Percentiles rank a stretch among this genome's conserved stretches.
Evolutionary conservation across 768 basidiomycete genomes (phyloP).

Genomic region (Tephrocybe sp.): DNA sequence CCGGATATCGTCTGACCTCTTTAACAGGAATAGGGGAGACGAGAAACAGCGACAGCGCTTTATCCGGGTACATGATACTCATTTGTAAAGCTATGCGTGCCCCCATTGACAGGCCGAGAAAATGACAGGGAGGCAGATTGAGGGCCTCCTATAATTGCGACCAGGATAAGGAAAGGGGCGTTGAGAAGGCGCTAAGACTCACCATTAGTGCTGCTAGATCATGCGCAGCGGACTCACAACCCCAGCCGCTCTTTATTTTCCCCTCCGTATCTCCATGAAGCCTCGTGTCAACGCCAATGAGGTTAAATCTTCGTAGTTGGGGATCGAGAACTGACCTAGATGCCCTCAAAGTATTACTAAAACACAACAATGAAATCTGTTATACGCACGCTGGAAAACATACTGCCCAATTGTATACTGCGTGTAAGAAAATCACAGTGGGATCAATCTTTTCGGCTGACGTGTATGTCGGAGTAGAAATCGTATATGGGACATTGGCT

Average conservation of each 20-base stretch:
- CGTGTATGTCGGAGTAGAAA: slow-evolving; percentile 32
- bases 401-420: slow-evolving; percentile 31
- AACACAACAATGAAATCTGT: not conserved
- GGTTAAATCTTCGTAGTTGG: slow-evolving; percentile 35
- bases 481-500: slow-evolving; percentile 33
- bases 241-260: slow-evolving; percentile 23
- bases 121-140: slow-evolving; percentile 34
- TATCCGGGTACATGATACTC: slow-evolving; percentile 31
- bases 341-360: not conserved
- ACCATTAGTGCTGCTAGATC: slow-evolving; percentile 38
- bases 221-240: slow-evolving; percentile 29
- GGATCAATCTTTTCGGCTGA: slow-evolving; percentile 31
- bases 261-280: slow-evolving; percentile 33
- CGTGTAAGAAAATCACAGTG: slow-evolving; percentile 35
- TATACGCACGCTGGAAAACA: slow-evolving; percentile 31
- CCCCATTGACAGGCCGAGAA: slow-evolving; percentile 38
- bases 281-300: slow-evolving; percentile 32
- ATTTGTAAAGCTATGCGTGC: slow-evolving; percentile 32
- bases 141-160: slow-evolving; percentile 30
- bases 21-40: slow-evolving; percentile 33
- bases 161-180: not conserved
- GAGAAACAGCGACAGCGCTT: slow-evolving; percentile 34
- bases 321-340: slow-evolving; percentile 16
- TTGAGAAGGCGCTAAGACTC: slow-evolving; percentile 3
- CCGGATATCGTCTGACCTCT: slow-evolving; percentile 25